These are phyloP conservation scores for Carex sylvatica DNA, from an alignment of 202 grass and related monocot genomes.

Conservation along the genomic window DNA sequence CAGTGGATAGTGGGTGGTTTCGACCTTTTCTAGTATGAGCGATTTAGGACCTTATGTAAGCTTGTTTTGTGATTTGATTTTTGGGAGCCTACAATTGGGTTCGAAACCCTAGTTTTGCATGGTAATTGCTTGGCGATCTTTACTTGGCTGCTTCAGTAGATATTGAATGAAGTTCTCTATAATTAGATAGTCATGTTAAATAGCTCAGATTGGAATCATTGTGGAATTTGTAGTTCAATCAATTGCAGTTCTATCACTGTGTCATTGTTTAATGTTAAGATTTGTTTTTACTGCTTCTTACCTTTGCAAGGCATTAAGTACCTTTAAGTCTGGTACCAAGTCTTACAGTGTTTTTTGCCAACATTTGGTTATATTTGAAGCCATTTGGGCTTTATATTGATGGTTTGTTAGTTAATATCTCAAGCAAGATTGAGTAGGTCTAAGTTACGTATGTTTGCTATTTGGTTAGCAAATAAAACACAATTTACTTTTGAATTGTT, in stretches of 20 bases:
- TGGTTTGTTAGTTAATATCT: background rate
- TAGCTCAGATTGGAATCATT: background rate
- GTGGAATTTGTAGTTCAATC: constrained; percentile 10
- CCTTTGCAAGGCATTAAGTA: background rate
- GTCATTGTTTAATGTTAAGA: background rate
- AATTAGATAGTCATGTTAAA: background rate
- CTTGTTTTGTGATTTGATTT: background rate
- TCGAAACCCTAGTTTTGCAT: constrained; percentile 6
- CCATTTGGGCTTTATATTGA: background rate
- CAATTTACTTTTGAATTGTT: background rate
- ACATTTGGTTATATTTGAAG: background rate
- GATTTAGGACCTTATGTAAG: background rate
- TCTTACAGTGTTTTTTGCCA: background rate
- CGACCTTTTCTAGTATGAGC: background rate
- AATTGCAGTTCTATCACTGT: background rate
- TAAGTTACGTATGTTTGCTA: background rate
- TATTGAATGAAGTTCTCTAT: background rate
- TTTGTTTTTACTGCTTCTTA: background rate
- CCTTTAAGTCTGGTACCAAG: background rate
- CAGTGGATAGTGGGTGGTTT: background rate
- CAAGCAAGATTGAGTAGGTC: background rate
- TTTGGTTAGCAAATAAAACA: background rate
- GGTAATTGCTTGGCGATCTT: constrained; percentile 1
- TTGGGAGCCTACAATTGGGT: background rate
- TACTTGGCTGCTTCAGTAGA: background rate